Percentiles rank a stretch among this genome's conserved stretches.
Evolutionary conservation across 2,329 filamentous ascomycete species (phyloP).

Genomic region (Peltaster fructicola): DNA sequence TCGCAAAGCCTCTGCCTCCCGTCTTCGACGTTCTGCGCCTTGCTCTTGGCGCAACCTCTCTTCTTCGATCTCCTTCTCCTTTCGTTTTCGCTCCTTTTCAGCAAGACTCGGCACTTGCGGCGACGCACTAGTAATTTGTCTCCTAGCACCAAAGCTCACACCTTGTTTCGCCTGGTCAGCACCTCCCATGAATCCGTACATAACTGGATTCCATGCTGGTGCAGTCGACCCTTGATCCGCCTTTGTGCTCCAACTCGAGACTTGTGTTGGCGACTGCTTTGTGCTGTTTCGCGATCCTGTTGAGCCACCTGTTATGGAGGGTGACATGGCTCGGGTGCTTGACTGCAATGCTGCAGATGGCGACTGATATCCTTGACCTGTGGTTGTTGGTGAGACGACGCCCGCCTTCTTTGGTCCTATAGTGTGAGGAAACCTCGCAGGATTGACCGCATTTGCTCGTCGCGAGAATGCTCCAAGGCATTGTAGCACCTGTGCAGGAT

Average conservation of each 20-base stretch:
- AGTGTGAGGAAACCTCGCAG: slow-evolving; percentile 51
- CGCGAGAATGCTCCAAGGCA: slow-evolving; percentile 85
- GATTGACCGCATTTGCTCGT: slow-evolving; percentile 57
- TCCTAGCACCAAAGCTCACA: slow-evolving; percentile 74
- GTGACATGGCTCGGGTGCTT: slow-evolving; percentile 23
- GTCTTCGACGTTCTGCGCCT: slow-evolving; percentile 29
- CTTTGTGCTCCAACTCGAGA: slow-evolving; percentile 83
- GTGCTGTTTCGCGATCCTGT: slow-evolving; percentile 37
- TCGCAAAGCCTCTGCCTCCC: slow-evolving; percentile 34
- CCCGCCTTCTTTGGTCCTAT: slow-evolving; percentile 56
- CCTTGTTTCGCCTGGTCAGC: slow-evolving; percentile 92
- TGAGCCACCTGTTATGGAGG: slow-evolving; percentile 32
- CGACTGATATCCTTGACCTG: slow-evolving; percentile 3
- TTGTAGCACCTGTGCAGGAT: slow-evolving; percentile 88
- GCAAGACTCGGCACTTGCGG: slow-evolving; percentile 65
- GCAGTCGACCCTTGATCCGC: slow-evolving; percentile 62
- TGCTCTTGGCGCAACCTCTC: slow-evolving; percentile 35
- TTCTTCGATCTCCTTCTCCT: slow-evolving; percentile 38
- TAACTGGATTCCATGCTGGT: slow-evolving; percentile 95
- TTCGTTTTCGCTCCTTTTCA: slow-evolving; percentile 60
- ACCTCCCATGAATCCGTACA: slow-evolving; percentile 96
- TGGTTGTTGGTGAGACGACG: slow-evolving; percentile 11
- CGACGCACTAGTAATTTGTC: slow-evolving; percentile 75
- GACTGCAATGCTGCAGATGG: slow-evolving; percentile 14
- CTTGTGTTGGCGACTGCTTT: slow-evolving; percentile 31